These are phyloP conservation scores for Quercus cerris DNA, from an alignment of 306 rosid genomes.

Conservation along the genomic window DNA sequence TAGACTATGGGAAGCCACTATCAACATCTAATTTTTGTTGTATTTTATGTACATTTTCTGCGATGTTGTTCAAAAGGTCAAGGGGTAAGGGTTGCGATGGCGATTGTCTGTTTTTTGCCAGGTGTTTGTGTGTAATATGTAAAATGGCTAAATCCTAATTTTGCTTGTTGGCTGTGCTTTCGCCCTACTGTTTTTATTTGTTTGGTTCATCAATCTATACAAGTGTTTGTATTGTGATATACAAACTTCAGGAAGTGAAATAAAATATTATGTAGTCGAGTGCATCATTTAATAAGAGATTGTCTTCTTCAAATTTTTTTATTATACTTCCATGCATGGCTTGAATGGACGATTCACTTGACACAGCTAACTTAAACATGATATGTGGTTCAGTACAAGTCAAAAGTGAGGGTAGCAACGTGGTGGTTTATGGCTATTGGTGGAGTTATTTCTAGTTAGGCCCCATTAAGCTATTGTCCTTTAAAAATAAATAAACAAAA, in stretches of 20 bases:
- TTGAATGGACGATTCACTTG: too few relatives aligned
- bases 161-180: neutral
- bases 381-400: too few relatives aligned
- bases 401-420: too few relatives aligned
- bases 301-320: neutral
- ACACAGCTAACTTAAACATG: too few relatives aligned
- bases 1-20: slow-evolving; percentile 98
- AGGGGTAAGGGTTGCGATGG: neutral
- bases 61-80: neutral
- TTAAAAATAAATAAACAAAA: too few relatives aligned
- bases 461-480: too few relatives aligned
- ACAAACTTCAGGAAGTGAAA: slow-evolving; percentile 21
- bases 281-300: neutral
- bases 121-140: neutral
- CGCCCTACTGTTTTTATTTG: neutral
- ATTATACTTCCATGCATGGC: too few relatives aligned
- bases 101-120: neutral
- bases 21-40: slow-evolving; percentile 56
- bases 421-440: too few relatives aligned
- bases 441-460: too few relatives aligned
- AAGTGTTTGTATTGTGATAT: slow-evolving; percentile 1
- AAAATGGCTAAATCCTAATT: neutral
- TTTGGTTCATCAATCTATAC: neutral
- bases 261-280: neutral
- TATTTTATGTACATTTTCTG: slow-evolving; percentile 6